phyloP scores from a whole-genome alignment of 2,329 filamentous ascomycete genomes.

The Monilinia fructigena region DNA sequence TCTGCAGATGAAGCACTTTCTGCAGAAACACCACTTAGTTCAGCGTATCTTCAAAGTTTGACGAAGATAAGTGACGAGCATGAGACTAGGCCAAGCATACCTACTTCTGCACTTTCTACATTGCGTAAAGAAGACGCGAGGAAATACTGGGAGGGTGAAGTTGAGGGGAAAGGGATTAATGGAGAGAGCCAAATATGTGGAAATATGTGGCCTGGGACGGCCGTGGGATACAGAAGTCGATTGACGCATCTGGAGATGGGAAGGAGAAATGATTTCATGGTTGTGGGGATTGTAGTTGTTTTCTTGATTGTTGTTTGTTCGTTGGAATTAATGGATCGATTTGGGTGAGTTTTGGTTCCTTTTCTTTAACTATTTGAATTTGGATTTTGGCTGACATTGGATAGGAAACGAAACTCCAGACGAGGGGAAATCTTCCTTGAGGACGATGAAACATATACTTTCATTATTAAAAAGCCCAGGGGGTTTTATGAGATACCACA shows the following conservation, averaged over 20 bases:
- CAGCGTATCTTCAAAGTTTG: constrained; percentile 34
- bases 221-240: constrained; percentile 20
- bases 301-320: constrained; percentile 31
- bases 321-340: constrained; percentile 31
- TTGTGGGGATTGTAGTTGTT: constrained; percentile 36
- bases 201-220: constrained; percentile 16
- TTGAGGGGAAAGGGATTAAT: background rate
- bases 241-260: constrained; percentile 20
- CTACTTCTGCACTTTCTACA: constrained; percentile 31
- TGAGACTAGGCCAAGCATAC: constrained; percentile 28
- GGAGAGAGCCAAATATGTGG: constrained; percentile 12
- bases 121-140: constrained; percentile 32
- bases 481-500: background rate
- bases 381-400: background rate
- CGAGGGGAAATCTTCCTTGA: constrained; percentile 32
- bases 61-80: constrained; percentile 17
- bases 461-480: constrained; percentile 27
- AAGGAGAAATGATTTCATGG: constrained; percentile 34
- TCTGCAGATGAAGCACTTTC: constrained; percentile 32
- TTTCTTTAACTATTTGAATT: background rate
- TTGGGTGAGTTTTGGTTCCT: constrained; percentile 6
- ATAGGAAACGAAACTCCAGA: constrained; percentile 4
- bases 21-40: constrained; percentile 29
- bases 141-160: constrained; percentile 31
- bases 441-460: constrained; percentile 30